These are phyloP conservation scores for Monilinia laxa DNA, from an alignment of 2,329 filamentous ascomycete species.

Conservation along the genomic window DNA sequence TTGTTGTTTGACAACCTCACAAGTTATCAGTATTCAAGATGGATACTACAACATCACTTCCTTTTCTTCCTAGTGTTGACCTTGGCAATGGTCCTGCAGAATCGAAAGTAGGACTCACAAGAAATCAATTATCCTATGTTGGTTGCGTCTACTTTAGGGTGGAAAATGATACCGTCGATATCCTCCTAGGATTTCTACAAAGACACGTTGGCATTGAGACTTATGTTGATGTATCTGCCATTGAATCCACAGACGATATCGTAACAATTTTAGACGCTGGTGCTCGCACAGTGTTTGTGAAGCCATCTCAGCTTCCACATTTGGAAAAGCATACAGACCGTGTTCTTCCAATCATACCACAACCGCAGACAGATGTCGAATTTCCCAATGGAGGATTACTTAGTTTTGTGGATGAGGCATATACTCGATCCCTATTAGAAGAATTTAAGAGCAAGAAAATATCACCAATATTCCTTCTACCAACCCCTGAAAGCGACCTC, in stretches of 20 bases:
- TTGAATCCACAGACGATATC: conserved; percentile 70
- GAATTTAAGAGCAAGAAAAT: conserved; percentile 33
- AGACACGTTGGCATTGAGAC: conserved; percentile 56
- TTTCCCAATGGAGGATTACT: conserved; percentile 38
- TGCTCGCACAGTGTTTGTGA: conserved; percentile 80
- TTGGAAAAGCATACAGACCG: conserved; percentile 57
- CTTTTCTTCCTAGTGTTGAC: conserved; percentile 60
- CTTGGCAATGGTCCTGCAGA: conserved; percentile 50
- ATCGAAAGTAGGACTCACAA: conserved; percentile 54
- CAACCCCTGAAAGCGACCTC: conserved; percentile 28
- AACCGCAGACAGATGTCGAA: conserved; percentile 18
- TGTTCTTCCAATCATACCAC: conserved; percentile 49
- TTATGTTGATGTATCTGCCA: conserved; percentile 73
- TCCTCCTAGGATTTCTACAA: conserved; percentile 46
- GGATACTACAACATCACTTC: conserved; percentile 64
- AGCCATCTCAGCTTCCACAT: conserved; percentile 62
- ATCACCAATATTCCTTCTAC: conserved; percentile 37
- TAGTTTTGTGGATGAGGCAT: conserved; percentile 44
- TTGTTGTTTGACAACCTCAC: conserved; percentile 11
- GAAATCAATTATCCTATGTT: conserved; percentile 58
- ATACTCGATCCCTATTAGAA: conserved; percentile 38
- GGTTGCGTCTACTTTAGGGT: conserved; percentile 59
- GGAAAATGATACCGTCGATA: conserved; percentile 38
- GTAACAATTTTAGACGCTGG: conserved; percentile 81
- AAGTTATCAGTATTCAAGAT: conserved; percentile 43